phyloP scores from a whole-genome alignment of 2,329 filamentous ascomycete genomes.

The Cytospora mali region DNA sequence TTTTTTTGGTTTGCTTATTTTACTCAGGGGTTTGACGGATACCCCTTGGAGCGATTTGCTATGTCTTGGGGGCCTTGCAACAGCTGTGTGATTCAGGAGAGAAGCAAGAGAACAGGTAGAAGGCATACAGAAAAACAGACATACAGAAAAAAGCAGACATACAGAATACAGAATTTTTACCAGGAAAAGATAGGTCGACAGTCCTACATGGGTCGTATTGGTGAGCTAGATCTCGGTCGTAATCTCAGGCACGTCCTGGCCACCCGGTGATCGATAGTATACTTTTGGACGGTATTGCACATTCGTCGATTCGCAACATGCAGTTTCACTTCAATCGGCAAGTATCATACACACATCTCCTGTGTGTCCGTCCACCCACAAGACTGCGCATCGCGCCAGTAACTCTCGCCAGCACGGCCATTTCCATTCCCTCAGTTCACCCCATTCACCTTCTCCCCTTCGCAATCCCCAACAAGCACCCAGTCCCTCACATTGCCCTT shows the following conservation, averaged over 20 bases:
- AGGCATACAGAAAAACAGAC: neutral
- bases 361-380: neutral
- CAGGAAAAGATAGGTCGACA: neutral
- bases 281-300: neutral
- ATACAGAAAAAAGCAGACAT: no score
- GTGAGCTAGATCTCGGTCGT: neutral
- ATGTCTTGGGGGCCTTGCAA: neutral
- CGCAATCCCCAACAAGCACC: constrained; percentile 47
- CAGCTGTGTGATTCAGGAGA: neutral
- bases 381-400: neutral
- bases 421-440: constrained; percentile 34
- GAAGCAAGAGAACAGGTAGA: neutral
- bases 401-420: neutral
- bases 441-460: constrained; percentile 44
- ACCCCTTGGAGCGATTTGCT: neutral
- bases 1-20: neutral
- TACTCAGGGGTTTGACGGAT: neutral
- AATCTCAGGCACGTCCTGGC: neutral
- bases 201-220: neutral
- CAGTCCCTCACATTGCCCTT: constrained; percentile 91
- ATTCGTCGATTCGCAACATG: neutral
- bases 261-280: neutral
- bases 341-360: neutral
- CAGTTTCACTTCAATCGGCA: neutral
- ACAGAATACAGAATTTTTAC: no score